Percentiles rank a stretch among this genome's conserved stretches.
Evolutionary conservation across 371 early-diverging fungal species (phyloP).

Genomic region (Mortierella sp.): DNA sequence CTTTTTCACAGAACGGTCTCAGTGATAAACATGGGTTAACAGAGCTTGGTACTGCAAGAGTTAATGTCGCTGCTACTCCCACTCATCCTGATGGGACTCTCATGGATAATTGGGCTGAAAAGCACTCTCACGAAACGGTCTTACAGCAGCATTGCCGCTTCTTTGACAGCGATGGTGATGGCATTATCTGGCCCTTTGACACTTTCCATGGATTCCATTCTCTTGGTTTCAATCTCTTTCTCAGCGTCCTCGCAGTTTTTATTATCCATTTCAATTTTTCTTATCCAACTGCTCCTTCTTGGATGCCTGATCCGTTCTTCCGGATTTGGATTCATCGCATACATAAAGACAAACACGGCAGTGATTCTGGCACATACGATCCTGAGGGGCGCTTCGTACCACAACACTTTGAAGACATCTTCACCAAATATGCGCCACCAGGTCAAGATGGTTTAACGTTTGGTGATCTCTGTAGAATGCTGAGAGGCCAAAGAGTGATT

Average conservation of each 20-base stretch:
- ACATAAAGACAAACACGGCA: slow-evolving; percentile 65
- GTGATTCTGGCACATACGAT: slow-evolving; percentile 62
- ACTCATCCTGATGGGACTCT: slow-evolving; percentile 25
- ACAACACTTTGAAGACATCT: slow-evolving; percentile 65
- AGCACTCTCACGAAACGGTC: slow-evolving; percentile 37
- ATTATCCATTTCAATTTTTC: slow-evolving; percentile 57
- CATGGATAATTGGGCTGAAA: slow-evolving; percentile 20
- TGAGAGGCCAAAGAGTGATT: slow-evolving; percentile 41
- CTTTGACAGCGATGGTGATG: slow-evolving; percentile 58
- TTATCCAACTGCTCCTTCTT: slow-evolving; percentile 43
- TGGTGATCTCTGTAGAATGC: slow-evolving; percentile 32
- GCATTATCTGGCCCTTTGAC: slow-evolving; percentile 57
- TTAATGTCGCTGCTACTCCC: slow-evolving; percentile 22
- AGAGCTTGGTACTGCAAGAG: slow-evolving; percentile 21
- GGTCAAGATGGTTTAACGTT: slow-evolving; percentile 32
- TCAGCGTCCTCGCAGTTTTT: slow-evolving; percentile 47
- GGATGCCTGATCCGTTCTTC: slow-evolving; percentile 59
- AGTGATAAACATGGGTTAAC: not conserved
- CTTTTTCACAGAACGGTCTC: slow-evolving; percentile 3
- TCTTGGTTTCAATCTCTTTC: slow-evolving; percentile 61
- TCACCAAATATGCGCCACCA: slow-evolving; percentile 58
- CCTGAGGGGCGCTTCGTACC: slow-evolving; percentile 58
- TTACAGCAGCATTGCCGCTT: slow-evolving; percentile 62
- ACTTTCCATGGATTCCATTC: slow-evolving; percentile 55
- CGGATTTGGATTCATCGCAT: slow-evolving; percentile 59